Conservation (phyloP, 2,329 filamentous ascomycete genomes). For the Talaromyces rugulosus region DNA sequence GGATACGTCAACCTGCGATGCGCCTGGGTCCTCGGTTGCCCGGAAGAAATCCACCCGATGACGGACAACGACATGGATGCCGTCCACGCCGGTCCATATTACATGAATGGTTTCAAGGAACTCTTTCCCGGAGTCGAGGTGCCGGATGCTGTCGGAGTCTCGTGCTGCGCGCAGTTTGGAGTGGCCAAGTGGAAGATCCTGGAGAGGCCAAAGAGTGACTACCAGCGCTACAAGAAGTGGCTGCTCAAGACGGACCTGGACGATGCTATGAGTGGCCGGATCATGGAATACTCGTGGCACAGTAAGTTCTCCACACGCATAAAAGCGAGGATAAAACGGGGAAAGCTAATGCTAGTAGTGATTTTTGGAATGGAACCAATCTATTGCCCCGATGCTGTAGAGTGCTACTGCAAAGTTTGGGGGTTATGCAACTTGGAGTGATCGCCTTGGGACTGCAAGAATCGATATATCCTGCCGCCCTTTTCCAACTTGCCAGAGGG, state of each 20-base stretch:
- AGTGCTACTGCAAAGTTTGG: conserved; percentile 65
- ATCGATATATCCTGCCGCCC: conserved; percentile 57
- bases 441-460: conserved; percentile 45
- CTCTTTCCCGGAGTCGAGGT: conserved; percentile 41
- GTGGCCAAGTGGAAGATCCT: conserved; percentile 46
- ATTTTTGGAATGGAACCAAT: conserved; percentile 56
- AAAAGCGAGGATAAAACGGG: neutral
- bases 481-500: conserved; percentile 56
- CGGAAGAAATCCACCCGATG: conserved; percentile 46
- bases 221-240: conserved; percentile 48
- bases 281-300: conserved; percentile 59
- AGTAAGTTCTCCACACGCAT: conserved; percentile 32
- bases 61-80: conserved; percentile 38
- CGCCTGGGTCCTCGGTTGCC: conserved; percentile 50
- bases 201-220: conserved; percentile 44
- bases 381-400: conserved; percentile 57
- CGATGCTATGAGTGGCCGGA: conserved; percentile 49
- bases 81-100: conserved; percentile 48
- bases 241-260: conserved; percentile 42
- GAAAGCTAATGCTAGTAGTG: conserved; percentile 34
- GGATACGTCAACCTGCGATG: conserved; percentile 55
- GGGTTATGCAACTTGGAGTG: conserved; percentile 53
- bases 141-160: conserved; percentile 45
- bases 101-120: conserved; percentile 46
- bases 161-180: conserved; percentile 55